Evolutionary conservation across 2,329 filamentous ascomycete genomes (phyloP).

Genomic region (Chalaropsis ovoidea): DNA sequence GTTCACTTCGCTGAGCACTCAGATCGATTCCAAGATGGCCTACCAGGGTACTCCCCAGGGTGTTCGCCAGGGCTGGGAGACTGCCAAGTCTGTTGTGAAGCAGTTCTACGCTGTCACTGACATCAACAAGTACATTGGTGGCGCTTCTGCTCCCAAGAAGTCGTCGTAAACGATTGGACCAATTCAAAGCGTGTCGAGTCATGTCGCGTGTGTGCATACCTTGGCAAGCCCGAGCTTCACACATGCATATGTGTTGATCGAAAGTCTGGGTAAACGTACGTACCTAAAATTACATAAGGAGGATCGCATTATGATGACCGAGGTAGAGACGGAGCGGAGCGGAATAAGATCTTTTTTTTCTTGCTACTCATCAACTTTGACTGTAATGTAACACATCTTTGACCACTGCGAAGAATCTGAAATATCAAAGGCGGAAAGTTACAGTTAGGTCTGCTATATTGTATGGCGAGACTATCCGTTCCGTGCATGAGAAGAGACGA

Average conservation of each 20-base stretch:
- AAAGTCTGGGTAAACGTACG: neutral
- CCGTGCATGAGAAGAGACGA: too few species aligned
- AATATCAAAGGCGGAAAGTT: too few species aligned
- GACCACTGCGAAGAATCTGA: too few species aligned
- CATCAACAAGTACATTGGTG: constrained; percentile 21
- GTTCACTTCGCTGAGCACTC: constrained; percentile 59
- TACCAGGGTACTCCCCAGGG: constrained; percentile 78
- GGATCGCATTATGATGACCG: neutral
- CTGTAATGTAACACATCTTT: neutral
- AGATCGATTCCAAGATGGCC: constrained; percentile 70
- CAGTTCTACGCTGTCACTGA: constrained; percentile 66
- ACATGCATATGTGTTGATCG: neutral
- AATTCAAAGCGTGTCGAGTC: neutral
- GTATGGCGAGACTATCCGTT: too few species aligned
- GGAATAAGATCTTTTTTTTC: constrained; percentile 6
- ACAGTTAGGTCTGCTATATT: too few species aligned
- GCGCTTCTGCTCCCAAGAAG: constrained; percentile 43
- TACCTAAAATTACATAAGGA: constrained; percentile 4
- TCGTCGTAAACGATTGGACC: constrained; percentile 31
- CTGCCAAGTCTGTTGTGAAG: constrained; percentile 59
- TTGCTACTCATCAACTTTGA: neutral
- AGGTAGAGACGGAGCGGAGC: neutral
- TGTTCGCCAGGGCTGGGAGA: constrained; percentile 69
- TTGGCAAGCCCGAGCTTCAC: neutral
- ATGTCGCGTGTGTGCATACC: neutral